phyloP scores from a whole-genome alignment of 306 rosid genomes.

The Lathyrus oleraceus region DNA sequence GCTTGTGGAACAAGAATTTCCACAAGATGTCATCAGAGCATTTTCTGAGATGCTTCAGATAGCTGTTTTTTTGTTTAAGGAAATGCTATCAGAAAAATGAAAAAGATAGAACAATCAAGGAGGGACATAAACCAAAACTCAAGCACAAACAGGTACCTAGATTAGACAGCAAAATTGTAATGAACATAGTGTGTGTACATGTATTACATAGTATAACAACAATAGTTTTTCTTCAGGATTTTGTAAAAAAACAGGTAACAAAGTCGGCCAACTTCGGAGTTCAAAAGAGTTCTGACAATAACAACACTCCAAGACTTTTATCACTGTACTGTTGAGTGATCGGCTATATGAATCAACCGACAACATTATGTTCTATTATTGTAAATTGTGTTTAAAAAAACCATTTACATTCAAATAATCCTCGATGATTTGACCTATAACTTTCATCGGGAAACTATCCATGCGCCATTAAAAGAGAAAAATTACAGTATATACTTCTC shows the following conservation, averaged over 20 bases:
- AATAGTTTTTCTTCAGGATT: conserved; percentile 1
- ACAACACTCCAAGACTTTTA: not conserved
- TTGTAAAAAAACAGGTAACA: not conserved
- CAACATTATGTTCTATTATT: not conserved
- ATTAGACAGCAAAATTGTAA: not conserved
- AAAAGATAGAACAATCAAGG: not conserved
- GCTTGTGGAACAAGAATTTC: not conserved
- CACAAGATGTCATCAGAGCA: not conserved
- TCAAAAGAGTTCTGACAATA: not conserved
- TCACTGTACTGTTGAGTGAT: not conserved
- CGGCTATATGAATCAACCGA: not conserved
- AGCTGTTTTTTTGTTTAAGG: not conserved
- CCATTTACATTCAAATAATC: not conserved
- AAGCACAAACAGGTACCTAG: too few species aligned
- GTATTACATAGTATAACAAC: not conserved
- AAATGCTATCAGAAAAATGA: not conserved
- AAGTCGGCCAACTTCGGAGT: not conserved
- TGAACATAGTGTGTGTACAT: not conserved
- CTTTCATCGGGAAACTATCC: not conserved
- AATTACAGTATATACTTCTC: not conserved
- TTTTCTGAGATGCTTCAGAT: not conserved
- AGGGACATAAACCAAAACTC: too few species aligned
- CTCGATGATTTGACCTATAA: not conserved
- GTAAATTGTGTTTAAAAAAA: not conserved
- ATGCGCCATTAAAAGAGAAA: not conserved